phyloP scores from a whole-genome alignment of 805 yeast genomes.

The Candida silvatica region DNA sequence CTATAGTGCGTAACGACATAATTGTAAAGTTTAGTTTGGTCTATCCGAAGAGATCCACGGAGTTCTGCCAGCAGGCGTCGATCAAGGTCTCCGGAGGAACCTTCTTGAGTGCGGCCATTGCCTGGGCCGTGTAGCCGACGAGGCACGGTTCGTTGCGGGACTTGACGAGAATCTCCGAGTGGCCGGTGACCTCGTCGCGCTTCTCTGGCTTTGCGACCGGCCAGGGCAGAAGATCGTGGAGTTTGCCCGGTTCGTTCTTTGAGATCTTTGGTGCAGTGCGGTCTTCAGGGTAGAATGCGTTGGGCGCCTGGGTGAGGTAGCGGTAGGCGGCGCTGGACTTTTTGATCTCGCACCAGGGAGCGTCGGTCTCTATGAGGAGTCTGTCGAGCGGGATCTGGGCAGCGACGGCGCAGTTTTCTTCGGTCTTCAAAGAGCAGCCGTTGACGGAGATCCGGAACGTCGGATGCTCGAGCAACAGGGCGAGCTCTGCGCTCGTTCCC shows the following conservation, averaged over 20 bases:
- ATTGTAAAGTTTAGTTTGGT: background rate
- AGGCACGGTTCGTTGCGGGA: slow-evolving; percentile 91
- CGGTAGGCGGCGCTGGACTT: slow-evolving; percentile 71
- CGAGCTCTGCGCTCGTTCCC: slow-evolving; percentile 62
- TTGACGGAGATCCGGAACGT: slow-evolving; percentile 69
- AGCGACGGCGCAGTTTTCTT: slow-evolving; percentile 64
- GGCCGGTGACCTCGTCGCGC: slow-evolving; percentile 18
- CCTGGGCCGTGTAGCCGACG: slow-evolving; percentile 72
- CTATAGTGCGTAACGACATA: too few relatives aligned
- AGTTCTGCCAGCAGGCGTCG: slow-evolving; percentile 43
- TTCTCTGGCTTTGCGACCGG: slow-evolving; percentile 57
- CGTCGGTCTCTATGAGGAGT: slow-evolving; percentile 85
- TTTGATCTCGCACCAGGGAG: slow-evolving; percentile 97
- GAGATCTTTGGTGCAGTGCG: slow-evolving; percentile 1
- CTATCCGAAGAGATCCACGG: slow-evolving; percentile 35
- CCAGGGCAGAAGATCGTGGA: slow-evolving; percentile 50
- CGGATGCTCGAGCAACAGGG: slow-evolving; percentile 43
- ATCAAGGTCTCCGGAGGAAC: slow-evolving; percentile 35
- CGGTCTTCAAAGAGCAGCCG: slow-evolving; percentile 84
- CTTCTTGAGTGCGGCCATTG: slow-evolving; percentile 43
- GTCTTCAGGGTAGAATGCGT: slow-evolving; percentile 40
- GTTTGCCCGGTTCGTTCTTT: slow-evolving; percentile 15
- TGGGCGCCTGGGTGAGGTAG: slow-evolving; percentile 47
- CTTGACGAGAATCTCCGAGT: slow-evolving; percentile 38
- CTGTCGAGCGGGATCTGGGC: slow-evolving; percentile 57